Evolutionary conservation across 305 asterid genomes (phyloP).

Genomic region (Andrographis paniculata): DNA sequence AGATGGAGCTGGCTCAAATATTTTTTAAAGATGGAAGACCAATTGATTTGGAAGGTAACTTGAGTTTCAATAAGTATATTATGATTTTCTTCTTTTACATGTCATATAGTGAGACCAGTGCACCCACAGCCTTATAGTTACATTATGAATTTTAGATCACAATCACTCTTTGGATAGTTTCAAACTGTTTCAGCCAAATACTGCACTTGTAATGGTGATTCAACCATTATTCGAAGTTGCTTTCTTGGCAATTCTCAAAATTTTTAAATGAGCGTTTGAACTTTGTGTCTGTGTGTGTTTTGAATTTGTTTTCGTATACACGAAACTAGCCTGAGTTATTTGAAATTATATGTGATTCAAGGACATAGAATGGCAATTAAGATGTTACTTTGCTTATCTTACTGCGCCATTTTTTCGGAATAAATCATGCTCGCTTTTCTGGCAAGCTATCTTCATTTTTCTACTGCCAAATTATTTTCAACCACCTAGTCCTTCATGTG

Average conservation of each 20-base stretch:
- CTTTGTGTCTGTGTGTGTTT: not conserved
- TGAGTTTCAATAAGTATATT: not conserved
- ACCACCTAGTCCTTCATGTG: not conserved
- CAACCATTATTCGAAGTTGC: too few relatives aligned
- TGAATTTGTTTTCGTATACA: too few relatives aligned
- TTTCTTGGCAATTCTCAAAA: conserved; percentile 5
- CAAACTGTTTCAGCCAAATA: conserved; percentile 7
- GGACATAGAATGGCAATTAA: conserved; percentile 1
- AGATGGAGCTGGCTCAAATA: conserved; percentile 56
- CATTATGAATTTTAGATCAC: conserved; percentile 14
- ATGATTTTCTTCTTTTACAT: conserved; percentile 4
- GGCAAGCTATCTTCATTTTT: not conserved
- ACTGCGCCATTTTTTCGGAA: not conserved
- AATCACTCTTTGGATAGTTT: not conserved
- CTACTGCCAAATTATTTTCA: not conserved
- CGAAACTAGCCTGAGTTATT: not conserved
- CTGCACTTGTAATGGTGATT: not conserved
- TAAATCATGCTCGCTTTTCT: too few relatives aligned
- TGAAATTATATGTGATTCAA: not conserved
- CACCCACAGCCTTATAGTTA: not conserved
- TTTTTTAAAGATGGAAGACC: conserved; percentile 84
- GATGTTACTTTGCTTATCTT: conserved; percentile 7
- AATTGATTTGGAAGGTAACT: conserved; percentile 70
- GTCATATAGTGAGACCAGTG: not conserved
- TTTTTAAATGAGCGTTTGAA: conserved; percentile 3